These are phyloP conservation scores for Prunus kanzakura DNA, from an alignment of 306 rosid genomes.

Conservation along the genomic window DNA sequence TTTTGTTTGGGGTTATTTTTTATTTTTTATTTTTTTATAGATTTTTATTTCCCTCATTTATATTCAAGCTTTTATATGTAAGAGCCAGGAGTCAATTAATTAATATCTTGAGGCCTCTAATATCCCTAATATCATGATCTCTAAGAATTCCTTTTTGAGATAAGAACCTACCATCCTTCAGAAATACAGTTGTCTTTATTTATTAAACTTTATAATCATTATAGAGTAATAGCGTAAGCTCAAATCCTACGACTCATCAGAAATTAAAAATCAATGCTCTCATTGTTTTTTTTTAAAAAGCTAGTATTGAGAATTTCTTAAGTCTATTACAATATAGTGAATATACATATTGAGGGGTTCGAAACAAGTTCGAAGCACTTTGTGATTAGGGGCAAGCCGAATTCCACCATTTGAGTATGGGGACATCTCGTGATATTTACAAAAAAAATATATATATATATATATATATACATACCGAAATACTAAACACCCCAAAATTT, in stretches of 20 bases:
- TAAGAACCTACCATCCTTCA: conserved; percentile 10
- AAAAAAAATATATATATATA: too few species aligned
- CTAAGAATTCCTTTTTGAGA: background rate
- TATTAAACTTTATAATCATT: background rate
- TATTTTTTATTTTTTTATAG: background rate
- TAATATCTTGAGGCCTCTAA: too few species aligned
- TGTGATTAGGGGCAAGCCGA: fast-evolving
- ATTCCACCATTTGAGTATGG: too few species aligned
- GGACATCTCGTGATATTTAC: too few species aligned
- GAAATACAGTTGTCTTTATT: conserved; percentile 10
- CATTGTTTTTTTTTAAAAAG: background rate
- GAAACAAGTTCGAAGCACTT: too few species aligned
- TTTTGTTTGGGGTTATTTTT: background rate
- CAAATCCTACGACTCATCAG: background rate
- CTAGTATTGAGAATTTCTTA: too few species aligned
- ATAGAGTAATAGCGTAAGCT: conserved; percentile 1
- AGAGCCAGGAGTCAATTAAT: background rate
- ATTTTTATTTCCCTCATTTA: background rate
- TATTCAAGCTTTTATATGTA: background rate
- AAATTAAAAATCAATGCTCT: background rate
- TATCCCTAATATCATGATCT: background rate
- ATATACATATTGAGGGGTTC: too few species aligned
- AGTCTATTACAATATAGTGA: too few species aligned
- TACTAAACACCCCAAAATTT: too few species aligned
- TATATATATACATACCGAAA: too few species aligned